Evolutionary conservation across 345 rosid species (phyloP).

Genomic region (Nephelium lappaceum): DNA sequence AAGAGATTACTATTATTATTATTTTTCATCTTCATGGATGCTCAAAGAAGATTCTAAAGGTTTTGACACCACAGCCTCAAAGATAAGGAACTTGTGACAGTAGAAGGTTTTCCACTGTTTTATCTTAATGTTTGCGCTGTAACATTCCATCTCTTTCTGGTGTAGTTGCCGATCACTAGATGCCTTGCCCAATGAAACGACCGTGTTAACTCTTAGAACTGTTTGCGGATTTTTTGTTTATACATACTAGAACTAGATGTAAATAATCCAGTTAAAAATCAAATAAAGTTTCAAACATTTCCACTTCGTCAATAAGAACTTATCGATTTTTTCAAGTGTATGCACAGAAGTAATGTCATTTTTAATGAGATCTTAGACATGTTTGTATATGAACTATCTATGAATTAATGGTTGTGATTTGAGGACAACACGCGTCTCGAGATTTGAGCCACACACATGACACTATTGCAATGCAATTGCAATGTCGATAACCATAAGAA

Average conservation of each 20-base stretch:
- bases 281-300: too few relatives aligned
- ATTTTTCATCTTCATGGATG: slow-evolving; percentile 14
- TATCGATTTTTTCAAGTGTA: too few relatives aligned
- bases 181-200: background rate
- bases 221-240: too few relatives aligned
- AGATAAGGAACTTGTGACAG: slow-evolving; percentile 17
- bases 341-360: too few relatives aligned
- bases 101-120: background rate
- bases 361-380: background rate
- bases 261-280: background rate
- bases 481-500: background rate
- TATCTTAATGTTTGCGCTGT: background rate
- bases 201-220: background rate
- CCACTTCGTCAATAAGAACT: too few relatives aligned
- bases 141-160: too few relatives aligned
- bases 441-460: background rate
- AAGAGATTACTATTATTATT: background rate
- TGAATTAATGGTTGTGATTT: background rate
- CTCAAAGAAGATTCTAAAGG: slow-evolving; percentile 12
- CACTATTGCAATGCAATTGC: background rate
- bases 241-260: background rate
- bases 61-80: slow-evolving; percentile 5
- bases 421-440: background rate
- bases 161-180: background rate
- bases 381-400: background rate